A percentile compares a stretch with the other conserved stretches of the same genome.
These are phyloP conservation scores for Closterium sp. DNA, from an alignment of 139 green algal genomes.

Conservation along the genomic window DNA sequence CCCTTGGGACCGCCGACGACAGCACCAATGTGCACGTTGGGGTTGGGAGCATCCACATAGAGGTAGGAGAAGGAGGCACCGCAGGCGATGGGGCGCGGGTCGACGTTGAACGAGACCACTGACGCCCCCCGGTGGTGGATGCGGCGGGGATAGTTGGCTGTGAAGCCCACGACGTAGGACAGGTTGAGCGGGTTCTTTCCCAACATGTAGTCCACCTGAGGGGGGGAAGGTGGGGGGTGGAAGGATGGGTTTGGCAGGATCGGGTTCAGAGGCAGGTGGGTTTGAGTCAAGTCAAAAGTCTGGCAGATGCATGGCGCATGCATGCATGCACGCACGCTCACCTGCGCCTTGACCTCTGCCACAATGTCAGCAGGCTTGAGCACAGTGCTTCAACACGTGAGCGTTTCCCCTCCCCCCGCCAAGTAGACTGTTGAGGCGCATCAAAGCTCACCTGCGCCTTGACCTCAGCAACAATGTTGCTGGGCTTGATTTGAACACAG, in stretches of 20 bases:
- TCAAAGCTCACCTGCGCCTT: too few relatives aligned
- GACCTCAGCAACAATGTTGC: too few relatives aligned
- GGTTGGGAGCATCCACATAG: conserved; percentile 9
- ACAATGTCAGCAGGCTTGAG: too few relatives aligned
- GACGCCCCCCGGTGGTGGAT: conserved; percentile 39
- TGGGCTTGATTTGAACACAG: too few relatives aligned
- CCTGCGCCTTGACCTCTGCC: too few relatives aligned
- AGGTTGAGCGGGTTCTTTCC: conserved; percentile 22
- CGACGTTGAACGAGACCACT: not conserved
- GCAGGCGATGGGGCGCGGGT: not conserved
- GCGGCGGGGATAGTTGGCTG: not conserved
- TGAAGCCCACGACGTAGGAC: conserved; percentile 40
- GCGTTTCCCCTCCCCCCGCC: too few relatives aligned
- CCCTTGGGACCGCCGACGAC: conserved; percentile 16
- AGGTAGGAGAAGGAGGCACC: not conserved
- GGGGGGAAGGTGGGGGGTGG: not conserved
- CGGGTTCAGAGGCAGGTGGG: too few relatives aligned
- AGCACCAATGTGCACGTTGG: conserved; percentile 29
- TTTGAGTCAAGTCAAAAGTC: too few relatives aligned
- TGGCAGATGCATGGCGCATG: too few relatives aligned
- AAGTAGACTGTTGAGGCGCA: too few relatives aligned
- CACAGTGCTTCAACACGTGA: too few relatives aligned
- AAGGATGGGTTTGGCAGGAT: not conserved
- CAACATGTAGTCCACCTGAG: conserved; percentile 30
- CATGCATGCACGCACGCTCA: too few relatives aligned